Evolutionary conservation across 202 grass and related monocot genomes (phyloP), one percentile per base, ranked within the genome.

Genomic region (Brachypodium distachyon): DNA sequence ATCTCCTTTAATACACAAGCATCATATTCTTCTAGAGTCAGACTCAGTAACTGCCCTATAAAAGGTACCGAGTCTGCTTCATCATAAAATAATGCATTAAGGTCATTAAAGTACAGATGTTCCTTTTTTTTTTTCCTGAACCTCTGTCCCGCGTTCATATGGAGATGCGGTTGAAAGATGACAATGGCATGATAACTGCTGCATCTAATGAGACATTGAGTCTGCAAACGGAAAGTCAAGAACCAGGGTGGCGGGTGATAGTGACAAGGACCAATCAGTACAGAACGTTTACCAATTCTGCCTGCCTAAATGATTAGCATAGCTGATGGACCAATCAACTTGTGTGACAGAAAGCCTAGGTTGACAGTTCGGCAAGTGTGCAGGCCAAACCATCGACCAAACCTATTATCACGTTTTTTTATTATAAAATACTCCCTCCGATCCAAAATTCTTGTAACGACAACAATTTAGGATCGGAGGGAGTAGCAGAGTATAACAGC

Each of bases 371-470:
- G 22, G 29, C 68, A 79, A 83, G 21, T 43, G 68, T 68, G 69
- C 52, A 83, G 61, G 61, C 17, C 70, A 83, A 87, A 68, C 48
- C 41, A 83, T 79, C 42, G 28, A 70, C n/a, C n/a, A 61, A 59
- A 13, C 47, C 25, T 54, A 40, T 40, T 74, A n/a, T n/a, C n/a
- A n/a, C n/a, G n/a, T n/a, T n/a, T n/a, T n/a, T n/a, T n/a, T n/a
- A n/a, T n/a, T n/a, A n/a, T n/a, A n/a, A n/a, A n/a, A n/a, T n/a
- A n/a, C n/a, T n/a, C n/a, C n/a, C n/a, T n/a, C n/a, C n/a, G n/a
- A n/a, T n/a, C n/a, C n/a, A n/a, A n/a, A n/a, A n/a, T n/a, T n/a
- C n/a, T n/a, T n/a, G n/a, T n/a, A n/a, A n/a, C n/a, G n/a, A n/a
- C n/a, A n/a, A n/a, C n/a, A n/a, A n/a, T n/a, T n/a, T n/a, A n/a